Conservation (phyloP, 1,284 basidiomycete species). For the Schizopora paradoxa region DNA sequence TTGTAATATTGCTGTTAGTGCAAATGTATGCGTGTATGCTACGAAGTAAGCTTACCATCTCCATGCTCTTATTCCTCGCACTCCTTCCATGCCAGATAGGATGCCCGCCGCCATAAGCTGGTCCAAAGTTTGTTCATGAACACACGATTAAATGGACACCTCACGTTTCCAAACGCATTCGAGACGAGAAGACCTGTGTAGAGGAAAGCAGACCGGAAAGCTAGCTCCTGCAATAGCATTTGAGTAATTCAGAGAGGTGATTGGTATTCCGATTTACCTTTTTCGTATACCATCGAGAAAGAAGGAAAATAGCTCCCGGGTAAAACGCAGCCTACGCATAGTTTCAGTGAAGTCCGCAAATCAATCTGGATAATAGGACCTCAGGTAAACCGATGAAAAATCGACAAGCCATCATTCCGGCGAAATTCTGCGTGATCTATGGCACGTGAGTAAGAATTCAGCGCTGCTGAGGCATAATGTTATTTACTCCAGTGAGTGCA, state of each 20-base stretch:
- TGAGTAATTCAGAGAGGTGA: slow-evolving; percentile 55
- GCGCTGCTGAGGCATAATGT: not conserved
- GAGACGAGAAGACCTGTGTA: slow-evolving; percentile 66
- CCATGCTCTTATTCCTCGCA: slow-evolving; percentile 65
- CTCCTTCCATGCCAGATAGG: slow-evolving; percentile 62
- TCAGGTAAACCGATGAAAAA: slow-evolving; percentile 62
- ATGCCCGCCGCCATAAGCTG: slow-evolving; percentile 68
- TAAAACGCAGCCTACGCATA: slow-evolving; percentile 28
- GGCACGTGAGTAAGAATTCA: not conserved
- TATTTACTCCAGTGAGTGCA: slow-evolving; percentile 50
- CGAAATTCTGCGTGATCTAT: slow-evolving; percentile 49
- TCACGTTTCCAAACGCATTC: slow-evolving; percentile 69
- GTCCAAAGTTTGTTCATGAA: slow-evolving; percentile 4
- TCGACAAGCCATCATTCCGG: slow-evolving; percentile 53
- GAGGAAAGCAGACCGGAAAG: slow-evolving; percentile 64
- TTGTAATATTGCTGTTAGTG: slow-evolving; percentile 1
- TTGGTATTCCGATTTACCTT: slow-evolving; percentile 45
- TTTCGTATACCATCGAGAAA: slow-evolving; percentile 23
- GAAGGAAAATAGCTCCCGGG: slow-evolving; percentile 21
- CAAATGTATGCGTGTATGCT: not conserved
- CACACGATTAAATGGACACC: slow-evolving; percentile 23
- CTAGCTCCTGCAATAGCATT: slow-evolving; percentile 55
- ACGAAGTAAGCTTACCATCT: slow-evolving; percentile 41
- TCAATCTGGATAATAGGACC: slow-evolving; percentile 23
- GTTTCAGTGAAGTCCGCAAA: slow-evolving; percentile 55